Percentiles rank a stretch among this genome's conserved stretches.
Evolutionary conservation across 768 basidiomycete genomes (phyloP).

Genomic region (Nevesoporus exiguus): DNA sequence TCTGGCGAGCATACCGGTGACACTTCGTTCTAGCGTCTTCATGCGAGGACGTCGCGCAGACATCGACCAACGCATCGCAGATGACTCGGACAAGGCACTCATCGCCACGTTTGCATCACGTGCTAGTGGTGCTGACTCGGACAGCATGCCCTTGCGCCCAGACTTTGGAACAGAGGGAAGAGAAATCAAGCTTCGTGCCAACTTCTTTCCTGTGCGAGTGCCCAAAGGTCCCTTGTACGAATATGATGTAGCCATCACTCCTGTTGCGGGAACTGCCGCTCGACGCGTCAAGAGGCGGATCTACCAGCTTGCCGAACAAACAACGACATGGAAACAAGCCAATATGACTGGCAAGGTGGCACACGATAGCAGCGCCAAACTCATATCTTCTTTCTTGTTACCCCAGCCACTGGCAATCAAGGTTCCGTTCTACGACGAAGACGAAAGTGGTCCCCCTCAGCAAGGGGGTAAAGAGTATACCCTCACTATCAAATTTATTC

Average conservation of each 20-base stretch:
- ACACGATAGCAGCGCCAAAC: conserved; percentile 45
- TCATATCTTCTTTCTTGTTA: conserved; percentile 40
- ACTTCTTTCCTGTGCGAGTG: conserved; percentile 49
- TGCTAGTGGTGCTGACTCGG: conserved; percentile 16
- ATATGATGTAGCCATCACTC: conserved; percentile 44
- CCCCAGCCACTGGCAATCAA: conserved; percentile 41
- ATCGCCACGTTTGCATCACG: conserved; percentile 33
- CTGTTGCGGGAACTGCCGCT: conserved; percentile 29
- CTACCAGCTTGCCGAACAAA: conserved; percentile 46
- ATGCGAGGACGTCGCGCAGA: conserved; percentile 38
- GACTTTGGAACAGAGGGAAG: conserved; percentile 43
- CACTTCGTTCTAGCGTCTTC: conserved; percentile 36
- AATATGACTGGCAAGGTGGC: conserved; percentile 41
- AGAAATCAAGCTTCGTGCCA: conserved; percentile 46
- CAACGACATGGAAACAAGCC: conserved; percentile 39
- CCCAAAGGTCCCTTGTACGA: conserved; percentile 47
- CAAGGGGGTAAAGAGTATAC: conserved; percentile 40
- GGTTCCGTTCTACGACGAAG: conserved; percentile 45
- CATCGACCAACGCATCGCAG: conserved; percentile 50
- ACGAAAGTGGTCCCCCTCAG: conserved; percentile 33
- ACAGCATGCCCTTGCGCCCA: conserved; percentile 45
- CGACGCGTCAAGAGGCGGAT: conserved; percentile 45
- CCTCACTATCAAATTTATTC: conserved; percentile 41
- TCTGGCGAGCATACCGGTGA: neutral
- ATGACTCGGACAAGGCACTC: conserved; percentile 42